Evolutionary conservation across 1,284 basidiomycete species (phyloP).

Genomic region (Naganishia liquefaciens): DNA sequence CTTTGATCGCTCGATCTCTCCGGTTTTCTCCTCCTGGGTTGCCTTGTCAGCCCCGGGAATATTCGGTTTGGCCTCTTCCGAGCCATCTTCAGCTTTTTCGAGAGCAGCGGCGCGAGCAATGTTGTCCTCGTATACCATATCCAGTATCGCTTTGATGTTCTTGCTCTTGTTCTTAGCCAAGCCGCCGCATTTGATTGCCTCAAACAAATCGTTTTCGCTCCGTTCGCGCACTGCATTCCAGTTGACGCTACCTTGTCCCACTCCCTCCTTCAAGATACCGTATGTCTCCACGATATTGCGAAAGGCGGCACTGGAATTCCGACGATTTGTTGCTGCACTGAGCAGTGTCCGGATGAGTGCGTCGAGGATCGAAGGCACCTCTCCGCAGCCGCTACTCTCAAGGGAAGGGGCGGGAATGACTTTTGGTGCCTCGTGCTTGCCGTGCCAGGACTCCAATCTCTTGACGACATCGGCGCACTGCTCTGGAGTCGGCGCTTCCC

Average conservation of each 20-base stretch:
- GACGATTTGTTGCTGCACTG: slow-evolving; percentile 69
- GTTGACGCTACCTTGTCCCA: slow-evolving; percentile 58
- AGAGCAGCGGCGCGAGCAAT: not conserved
- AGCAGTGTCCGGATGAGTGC: slow-evolving; percentile 70
- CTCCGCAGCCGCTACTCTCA: slow-evolving; percentile 58
- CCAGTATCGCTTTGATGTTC: slow-evolving; percentile 65
- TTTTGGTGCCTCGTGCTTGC: slow-evolving; percentile 16
- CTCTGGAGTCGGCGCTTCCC: slow-evolving; percentile 24
- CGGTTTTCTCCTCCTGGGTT: not conserved
- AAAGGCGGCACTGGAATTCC: slow-evolving; percentile 68
- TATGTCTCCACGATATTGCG: slow-evolving; percentile 62
- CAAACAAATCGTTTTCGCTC: slow-evolving; percentile 59
- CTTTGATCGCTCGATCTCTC: slow-evolving; percentile 11
- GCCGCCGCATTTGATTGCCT: slow-evolving; percentile 68
- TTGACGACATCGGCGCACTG: slow-evolving; percentile 62
- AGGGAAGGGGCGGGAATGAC: slow-evolving; percentile 19
- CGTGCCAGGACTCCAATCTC: slow-evolving; percentile 60
- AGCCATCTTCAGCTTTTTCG: slow-evolving; percentile 19
- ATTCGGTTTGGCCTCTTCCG: not conserved
- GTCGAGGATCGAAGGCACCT: slow-evolving; percentile 67
- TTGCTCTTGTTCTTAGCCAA: slow-evolving; percentile 72
- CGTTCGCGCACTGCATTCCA: slow-evolving; percentile 65
- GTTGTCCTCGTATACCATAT: slow-evolving; percentile 60
- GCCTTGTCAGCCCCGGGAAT: not conserved
- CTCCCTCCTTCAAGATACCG: slow-evolving; percentile 33